Percentiles rank a stretch among this genome's conserved stretches.
Evolutionary conservation across 345 rosid genomes (phyloP).

Genomic region (Eucalyptus regnans): DNA sequence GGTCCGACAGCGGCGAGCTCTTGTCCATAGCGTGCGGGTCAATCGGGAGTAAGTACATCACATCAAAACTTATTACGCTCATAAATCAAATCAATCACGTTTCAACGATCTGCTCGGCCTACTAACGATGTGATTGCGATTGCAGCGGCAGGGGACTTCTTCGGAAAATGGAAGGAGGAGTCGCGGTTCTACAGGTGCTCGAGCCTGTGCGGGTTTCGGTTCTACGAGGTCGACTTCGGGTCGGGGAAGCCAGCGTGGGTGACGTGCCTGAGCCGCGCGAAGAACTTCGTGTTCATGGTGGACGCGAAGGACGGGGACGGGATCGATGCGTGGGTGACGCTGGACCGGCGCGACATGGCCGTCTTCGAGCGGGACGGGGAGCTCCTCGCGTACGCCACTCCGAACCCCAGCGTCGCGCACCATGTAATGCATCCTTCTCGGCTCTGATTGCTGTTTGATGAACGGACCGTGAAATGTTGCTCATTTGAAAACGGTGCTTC

Average conservation of each 20-base stretch:
- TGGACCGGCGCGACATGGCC: background rate
- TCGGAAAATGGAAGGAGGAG: background rate
- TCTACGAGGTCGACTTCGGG: constrained; percentile 1
- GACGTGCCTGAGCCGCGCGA: background rate
- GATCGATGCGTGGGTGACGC: constrained; percentile 1
- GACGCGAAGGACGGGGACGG: background rate
- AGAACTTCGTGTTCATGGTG: background rate
- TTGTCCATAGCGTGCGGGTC: background rate
- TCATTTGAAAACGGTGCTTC: too few relatives aligned
- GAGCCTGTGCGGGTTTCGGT: background rate
- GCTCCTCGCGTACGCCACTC: background rate
- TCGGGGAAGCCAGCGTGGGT: background rate
- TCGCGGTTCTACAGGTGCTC: background rate
- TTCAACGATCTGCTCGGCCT: background rate
- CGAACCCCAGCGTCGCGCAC: background rate
- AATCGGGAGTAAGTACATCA: background rate
- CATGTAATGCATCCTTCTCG: background rate
- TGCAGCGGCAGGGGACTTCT: background rate
- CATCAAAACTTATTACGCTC: too few relatives aligned
- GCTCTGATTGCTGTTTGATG: background rate
- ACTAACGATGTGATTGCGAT: too few relatives aligned
- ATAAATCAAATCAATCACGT: background rate
- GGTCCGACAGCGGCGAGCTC: too few relatives aligned
- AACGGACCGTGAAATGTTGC: background rate
- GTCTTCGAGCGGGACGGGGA: background rate